These are phyloP conservation scores for Backusella tarrabulga DNA, from an alignment of 192 early-diverging fungal species.

Conservation along the genomic window DNA sequence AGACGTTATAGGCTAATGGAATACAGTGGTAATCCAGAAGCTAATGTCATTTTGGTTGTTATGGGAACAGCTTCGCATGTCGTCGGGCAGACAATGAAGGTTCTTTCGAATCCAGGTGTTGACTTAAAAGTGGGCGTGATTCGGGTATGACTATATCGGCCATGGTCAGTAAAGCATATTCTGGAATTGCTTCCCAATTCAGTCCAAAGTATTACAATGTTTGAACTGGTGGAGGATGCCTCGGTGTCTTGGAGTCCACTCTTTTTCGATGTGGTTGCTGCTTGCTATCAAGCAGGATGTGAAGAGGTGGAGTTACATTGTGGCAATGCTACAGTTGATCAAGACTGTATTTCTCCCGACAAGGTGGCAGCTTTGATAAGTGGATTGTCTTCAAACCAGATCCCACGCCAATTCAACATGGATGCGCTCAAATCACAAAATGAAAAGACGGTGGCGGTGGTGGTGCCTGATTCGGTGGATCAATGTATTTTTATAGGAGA, in stretches of 20 bases:
- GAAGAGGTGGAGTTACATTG: conserved; percentile 39
- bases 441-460: neutral
- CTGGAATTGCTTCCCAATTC: conserved; percentile 57
- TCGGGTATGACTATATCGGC: conserved; percentile 73
- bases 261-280: conserved; percentile 79
- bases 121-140: conserved; percentile 62
- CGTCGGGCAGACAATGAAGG: conserved; percentile 40
- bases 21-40: conserved; percentile 61
- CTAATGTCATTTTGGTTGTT: conserved; percentile 71
- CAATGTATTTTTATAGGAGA: neutral
- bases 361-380: conserved; percentile 6
- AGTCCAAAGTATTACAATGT: conserved; percentile 57
- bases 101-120: conserved; percentile 5
- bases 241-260: conserved; percentile 72
- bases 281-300: conserved; percentile 48
- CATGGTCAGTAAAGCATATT: conserved; percentile 63
- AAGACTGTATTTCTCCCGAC: conserved; percentile 17
- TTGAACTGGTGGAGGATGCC: conserved; percentile 58
- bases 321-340: conserved; percentile 40
- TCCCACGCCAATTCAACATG: conserved; percentile 24
- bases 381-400: neutral
- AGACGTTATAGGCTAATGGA: conserved; percentile 59
- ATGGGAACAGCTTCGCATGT: conserved; percentile 60
- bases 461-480: neutral
- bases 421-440: neutral